phyloP scores from a whole-genome alignment of 2,329 filamentous ascomycete species.

The Phyllosticta citrichinensis region DNA sequence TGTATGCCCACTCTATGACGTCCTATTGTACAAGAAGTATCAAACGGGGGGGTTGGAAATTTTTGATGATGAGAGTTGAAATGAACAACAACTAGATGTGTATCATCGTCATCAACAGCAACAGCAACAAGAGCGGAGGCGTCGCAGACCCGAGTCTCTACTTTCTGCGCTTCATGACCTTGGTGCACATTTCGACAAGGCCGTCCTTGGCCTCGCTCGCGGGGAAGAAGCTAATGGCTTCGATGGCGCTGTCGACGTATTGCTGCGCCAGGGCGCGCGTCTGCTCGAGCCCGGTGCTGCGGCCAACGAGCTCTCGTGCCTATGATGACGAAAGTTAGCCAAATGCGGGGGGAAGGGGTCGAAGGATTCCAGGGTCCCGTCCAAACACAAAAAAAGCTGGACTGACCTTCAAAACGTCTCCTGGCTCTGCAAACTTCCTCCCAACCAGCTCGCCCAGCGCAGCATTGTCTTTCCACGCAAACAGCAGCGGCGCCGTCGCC shows the following conservation, averaged over 20 bases:
- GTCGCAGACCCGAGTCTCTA: slow-evolving; percentile 31
- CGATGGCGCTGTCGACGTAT: slow-evolving; percentile 79
- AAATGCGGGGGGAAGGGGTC: not conserved
- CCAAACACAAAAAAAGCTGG: not conserved
- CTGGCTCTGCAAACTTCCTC: slow-evolving; percentile 73
- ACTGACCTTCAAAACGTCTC: slow-evolving; percentile 75
- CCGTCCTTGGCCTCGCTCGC: slow-evolving; percentile 92
- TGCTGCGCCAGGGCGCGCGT: slow-evolving; percentile 83
- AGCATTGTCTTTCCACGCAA: slow-evolving; percentile 84
- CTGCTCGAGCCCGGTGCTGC: slow-evolving; percentile 82
- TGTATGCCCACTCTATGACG: no score
- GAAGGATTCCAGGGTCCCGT: not conserved
- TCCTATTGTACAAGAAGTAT: no score
- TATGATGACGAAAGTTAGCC: slow-evolving; percentile 28
- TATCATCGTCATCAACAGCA: no score
- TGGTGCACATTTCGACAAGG: slow-evolving; percentile 85
- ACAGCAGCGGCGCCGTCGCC: slow-evolving; percentile 85
- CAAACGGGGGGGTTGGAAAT: no score
- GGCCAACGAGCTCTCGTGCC: slow-evolving; percentile 77
- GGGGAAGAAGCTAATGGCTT: slow-evolving; percentile 74
- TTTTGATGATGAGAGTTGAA: no score
- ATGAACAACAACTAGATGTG: no score
- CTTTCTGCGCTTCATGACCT: slow-evolving; percentile 82
- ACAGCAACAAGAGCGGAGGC: no score
- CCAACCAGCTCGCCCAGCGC: slow-evolving; percentile 83